Percentiles rank a stretch among this genome's conserved stretches.
phyloP scores from a whole-genome alignment of 352 stramenopile species.

The Thalassiosira mediterranea region DNA sequence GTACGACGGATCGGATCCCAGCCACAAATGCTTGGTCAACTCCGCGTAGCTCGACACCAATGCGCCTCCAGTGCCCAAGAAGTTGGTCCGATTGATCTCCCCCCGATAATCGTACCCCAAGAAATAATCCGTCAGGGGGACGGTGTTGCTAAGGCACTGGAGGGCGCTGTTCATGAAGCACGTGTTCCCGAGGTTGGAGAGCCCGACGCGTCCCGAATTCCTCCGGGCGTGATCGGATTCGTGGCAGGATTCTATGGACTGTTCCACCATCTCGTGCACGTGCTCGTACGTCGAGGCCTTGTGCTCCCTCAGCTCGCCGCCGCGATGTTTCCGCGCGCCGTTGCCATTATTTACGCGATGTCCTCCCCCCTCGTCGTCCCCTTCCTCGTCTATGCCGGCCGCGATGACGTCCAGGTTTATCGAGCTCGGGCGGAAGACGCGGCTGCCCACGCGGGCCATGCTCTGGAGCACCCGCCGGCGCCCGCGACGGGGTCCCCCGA shows the following conservation, averaged over 20 bases:
- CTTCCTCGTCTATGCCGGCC: background rate
- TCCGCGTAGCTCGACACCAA: slow-evolving; percentile 85
- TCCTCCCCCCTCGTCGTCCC: background rate
- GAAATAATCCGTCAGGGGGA: slow-evolving; percentile 95
- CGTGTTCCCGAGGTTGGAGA: no score
- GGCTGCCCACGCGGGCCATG: slow-evolving; percentile 16
- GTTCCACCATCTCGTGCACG: slow-evolving; percentile 43
- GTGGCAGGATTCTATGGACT: slow-evolving; percentile 2
- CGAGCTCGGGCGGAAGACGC: slow-evolving; percentile 1
- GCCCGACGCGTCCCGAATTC: no score
- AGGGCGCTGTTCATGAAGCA: slow-evolving; percentile 98
- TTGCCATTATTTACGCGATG: background rate
- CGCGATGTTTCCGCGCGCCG: background rate
- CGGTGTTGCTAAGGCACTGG: slow-evolving; percentile 96
- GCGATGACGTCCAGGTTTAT: slow-evolving; percentile 2
- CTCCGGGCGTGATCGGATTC: no score
- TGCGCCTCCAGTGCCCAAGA: slow-evolving; percentile 86
- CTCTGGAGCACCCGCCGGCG: slow-evolving; percentile 1
- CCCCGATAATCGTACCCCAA: slow-evolving; percentile 89
- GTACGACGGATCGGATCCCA: slow-evolving; percentile 81
- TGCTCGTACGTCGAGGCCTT: slow-evolving; percentile 48
- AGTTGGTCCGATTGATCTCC: slow-evolving; percentile 88
- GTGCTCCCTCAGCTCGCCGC: slow-evolving; percentile 17
- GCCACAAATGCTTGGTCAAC: slow-evolving; percentile 85
- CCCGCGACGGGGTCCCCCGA: no score